Conservation (phyloP, 2,329 filamentous ascomycete species). For the Alternaria viburni region DNA sequence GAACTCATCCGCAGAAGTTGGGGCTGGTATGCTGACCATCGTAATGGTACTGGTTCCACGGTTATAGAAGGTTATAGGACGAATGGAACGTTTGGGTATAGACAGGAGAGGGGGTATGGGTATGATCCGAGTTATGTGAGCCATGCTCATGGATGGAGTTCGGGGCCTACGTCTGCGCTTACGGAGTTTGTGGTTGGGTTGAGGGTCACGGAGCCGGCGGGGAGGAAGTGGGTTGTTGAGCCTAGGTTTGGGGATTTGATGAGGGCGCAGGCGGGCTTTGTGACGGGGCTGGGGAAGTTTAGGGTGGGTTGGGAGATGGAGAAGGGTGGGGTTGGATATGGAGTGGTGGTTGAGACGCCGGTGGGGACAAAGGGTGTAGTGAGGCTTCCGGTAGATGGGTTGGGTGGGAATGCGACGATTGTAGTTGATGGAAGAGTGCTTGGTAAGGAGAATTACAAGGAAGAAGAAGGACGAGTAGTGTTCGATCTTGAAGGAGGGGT, state of each 20-base stretch:
- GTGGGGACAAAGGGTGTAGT: background rate
- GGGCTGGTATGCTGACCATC: conserved; percentile 36
- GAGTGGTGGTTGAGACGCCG: background rate
- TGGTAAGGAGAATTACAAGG: background rate
- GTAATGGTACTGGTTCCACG: conserved; percentile 47
- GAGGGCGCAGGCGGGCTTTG: conserved; percentile 23
- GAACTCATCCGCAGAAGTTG: conserved; percentile 40
- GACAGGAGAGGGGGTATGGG: conserved; percentile 38
- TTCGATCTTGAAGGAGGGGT: background rate
- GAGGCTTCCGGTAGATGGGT: background rate
- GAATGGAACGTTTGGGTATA: conserved; percentile 49
- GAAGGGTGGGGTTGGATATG: background rate
- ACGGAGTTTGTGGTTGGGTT: conserved; percentile 16
- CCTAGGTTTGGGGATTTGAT: conserved; percentile 28
- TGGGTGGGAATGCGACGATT: background rate
- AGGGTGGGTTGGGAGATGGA: conserved; percentile 3
- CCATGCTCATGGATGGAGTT: conserved; percentile 47
- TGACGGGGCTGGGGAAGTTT: conserved; percentile 21
- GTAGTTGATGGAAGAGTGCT: background rate
- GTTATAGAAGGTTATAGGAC: conserved; percentile 46
- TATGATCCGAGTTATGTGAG: conserved; percentile 43
- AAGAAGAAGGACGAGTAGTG: background rate
- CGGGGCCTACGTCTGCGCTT: conserved; percentile 29
- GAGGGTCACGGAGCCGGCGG: conserved; percentile 5
- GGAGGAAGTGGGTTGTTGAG: conserved; percentile 34